These are phyloP conservation scores for Hura crepitans DNA, from an alignment of 441 rosid genomes.

Conservation along the genomic window DNA sequence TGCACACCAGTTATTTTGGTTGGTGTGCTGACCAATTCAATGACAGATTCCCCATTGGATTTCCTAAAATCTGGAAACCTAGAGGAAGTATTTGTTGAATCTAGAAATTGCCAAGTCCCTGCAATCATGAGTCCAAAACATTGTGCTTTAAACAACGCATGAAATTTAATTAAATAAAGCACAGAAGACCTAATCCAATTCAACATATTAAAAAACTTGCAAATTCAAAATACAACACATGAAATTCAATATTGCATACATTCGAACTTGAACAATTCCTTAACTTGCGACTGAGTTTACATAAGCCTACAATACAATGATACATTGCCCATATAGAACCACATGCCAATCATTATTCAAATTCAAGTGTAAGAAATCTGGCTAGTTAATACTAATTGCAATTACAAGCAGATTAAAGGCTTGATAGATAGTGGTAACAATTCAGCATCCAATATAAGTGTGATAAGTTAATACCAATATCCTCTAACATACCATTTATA, in stretches of 20 bases:
- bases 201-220: neutral
- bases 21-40: conserved; percentile 77
- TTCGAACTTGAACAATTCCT: too few species aligned
- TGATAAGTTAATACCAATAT: neutral
- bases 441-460: neutral
- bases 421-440: neutral
- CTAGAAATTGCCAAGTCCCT: conserved; percentile 89
- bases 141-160: too few species aligned
- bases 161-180: too few species aligned
- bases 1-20: conserved; percentile 94
- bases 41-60: conserved; percentile 66
- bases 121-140: conserved; percentile 32
- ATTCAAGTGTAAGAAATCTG: neutral
- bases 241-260: conserved; percentile 8
- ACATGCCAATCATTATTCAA: neutral
- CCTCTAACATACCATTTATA: neutral
- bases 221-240: conserved; percentile 7
- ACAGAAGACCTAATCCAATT: conserved; percentile 4
- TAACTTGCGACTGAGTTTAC: too few species aligned
- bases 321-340: neutral
- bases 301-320: neutral
- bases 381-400: neutral
- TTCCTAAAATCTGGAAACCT: conserved; percentile 78
- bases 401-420: neutral
- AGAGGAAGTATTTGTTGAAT: conserved; percentile 70